phyloP scores from a whole-genome alignment of 371 early-diverging fungal genomes.

The Mucor sp. region DNA sequence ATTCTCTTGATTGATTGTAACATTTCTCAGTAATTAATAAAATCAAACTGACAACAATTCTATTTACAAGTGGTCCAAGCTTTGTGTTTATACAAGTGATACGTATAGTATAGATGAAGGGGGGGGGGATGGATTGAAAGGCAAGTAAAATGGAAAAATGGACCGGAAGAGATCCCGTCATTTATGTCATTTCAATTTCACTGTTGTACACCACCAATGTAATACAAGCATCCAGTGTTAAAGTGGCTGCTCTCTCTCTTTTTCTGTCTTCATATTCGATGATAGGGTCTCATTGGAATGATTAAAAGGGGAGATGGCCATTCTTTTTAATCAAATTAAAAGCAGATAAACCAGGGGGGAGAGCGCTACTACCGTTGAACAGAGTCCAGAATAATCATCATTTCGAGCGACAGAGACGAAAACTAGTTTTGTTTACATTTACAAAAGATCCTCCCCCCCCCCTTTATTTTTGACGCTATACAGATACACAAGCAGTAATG shows the following conservation, averaged over 20 bases:
- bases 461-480: background rate
- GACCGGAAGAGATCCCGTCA: constrained; percentile 4
- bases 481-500: background rate
- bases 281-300: background rate
- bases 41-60: background rate
- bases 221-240: background rate
- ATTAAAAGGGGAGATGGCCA: background rate
- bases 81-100: background rate
- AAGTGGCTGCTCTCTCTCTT: background rate
- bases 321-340: background rate
- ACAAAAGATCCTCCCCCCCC: background rate
- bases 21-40: background rate
- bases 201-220: background rate
- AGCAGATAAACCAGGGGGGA: background rate
- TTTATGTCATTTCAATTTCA: background rate
- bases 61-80: background rate
- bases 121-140: background rate
- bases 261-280: background rate
- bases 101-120: background rate
- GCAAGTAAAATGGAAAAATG: background rate
- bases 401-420: background rate
- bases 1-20: background rate
- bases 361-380: background rate
- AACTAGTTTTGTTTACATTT: background rate
- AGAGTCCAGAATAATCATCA: background rate